These are phyloP conservation scores for Suhomyces terraborum DNA, from an alignment of 1,139 yeast species.

Conservation along the genomic window DNA sequence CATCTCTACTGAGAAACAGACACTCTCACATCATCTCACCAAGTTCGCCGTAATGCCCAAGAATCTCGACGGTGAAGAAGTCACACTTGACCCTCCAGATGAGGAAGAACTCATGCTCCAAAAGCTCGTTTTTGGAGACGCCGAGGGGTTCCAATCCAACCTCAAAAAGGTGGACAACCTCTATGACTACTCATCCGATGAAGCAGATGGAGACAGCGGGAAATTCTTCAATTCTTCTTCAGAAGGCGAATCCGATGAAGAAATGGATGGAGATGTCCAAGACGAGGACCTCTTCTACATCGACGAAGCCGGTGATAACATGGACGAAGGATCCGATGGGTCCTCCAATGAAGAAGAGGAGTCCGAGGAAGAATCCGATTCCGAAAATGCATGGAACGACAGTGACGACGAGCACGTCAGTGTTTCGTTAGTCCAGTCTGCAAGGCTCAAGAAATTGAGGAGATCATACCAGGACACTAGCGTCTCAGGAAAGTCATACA, in stretches of 20 bases:
- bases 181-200: conserved; percentile 50
- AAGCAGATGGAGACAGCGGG: conserved; percentile 28
- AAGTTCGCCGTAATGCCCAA: too few species aligned
- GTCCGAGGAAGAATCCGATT: conserved; percentile 36
- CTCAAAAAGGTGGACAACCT: conserved; percentile 61
- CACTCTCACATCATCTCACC: conserved; percentile 1
- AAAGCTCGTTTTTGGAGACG: conserved; percentile 87
- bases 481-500: conserved; percentile 68
- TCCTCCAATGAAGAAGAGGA: conserved; percentile 29
- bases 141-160: conserved; percentile 72
- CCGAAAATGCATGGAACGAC: conserved; percentile 77
- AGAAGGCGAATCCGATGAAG: conserved; percentile 30
- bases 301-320: conserved; percentile 49
- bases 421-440: conserved; percentile 61
- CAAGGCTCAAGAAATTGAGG: conserved; percentile 72
- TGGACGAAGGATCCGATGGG: conserved; percentile 41
- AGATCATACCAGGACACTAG: conserved; percentile 57
- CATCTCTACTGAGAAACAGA: neutral
- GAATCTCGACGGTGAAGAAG: conserved; percentile 31
- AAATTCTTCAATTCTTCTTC: conserved; percentile 35
- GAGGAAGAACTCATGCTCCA: conserved; percentile 80
- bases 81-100: conserved; percentile 66
- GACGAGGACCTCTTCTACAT: conserved; percentile 69
- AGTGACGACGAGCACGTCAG: conserved; percentile 82
- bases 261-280: conserved; percentile 39